Base-by-base conservation (phyloP, 2,329 filamentous ascomycete species). In the Verticillium albo-atrum region DNA sequence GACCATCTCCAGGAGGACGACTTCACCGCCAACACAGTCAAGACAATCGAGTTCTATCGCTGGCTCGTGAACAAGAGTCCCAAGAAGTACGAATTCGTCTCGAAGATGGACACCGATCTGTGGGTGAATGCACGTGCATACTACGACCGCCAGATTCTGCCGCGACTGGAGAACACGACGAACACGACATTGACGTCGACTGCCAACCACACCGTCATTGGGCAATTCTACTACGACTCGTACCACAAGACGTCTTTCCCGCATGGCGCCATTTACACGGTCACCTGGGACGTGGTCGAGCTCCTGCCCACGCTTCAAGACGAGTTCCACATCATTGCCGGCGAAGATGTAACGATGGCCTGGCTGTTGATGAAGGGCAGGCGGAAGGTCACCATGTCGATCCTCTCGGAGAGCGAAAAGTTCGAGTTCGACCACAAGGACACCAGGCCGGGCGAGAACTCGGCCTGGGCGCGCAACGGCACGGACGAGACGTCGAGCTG, bases 371-470 rank as follows among this genome's bases (percentile, higher is more conserved):
- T 69, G 15, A 65, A 67, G 53, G 68, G 66, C 20, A 55, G 52
- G 2, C 61, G 69, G 59, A 6, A 74, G 78, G 62, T 84, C 81
- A 54, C n/a, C 52, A 32, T 54, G n/a, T 27, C 30, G 28, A n/a
- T 54, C 6, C 28, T 54, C 17, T 54, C 50, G n/a, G 66, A 63
- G 32, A 66, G 64, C 27, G 69, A 72, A 58, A 71, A 70, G 54
- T 71, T 72, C 53, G 68, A 70, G 59, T 72, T 66, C 61, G 65
- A 70, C 53, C 62, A 68, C 26, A 55, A 55, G 1, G 70, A 72
- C 57, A 60, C 68, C 0, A 64, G 67, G 2, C 52, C 26, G 2
- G 63, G 63, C 10, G 67, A 71, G n/a, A 67, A 64, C 12, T 67
- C 64, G 14, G 67, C 70, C 0, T 72, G 69, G 66, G 70, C 70